Evolutionary conservation across 495 filamentous ascomycete genomes (phyloP).

Genomic region (Filosporella fistucella): DNA sequence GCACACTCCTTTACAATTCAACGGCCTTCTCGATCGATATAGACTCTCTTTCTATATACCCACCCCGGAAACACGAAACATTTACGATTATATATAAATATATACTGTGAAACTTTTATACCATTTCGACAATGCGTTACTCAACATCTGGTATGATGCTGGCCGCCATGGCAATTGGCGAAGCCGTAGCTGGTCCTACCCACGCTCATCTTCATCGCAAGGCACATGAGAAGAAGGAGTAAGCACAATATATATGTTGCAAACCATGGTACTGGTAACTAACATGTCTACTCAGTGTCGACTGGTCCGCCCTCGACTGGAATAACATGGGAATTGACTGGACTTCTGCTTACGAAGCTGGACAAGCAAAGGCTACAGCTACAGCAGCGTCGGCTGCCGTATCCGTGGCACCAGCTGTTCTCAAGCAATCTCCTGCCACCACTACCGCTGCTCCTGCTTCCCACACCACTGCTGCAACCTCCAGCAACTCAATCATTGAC

Average conservation of each 20-base stretch:
- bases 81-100: neutral
- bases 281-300: slow-evolving; percentile 11
- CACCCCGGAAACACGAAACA: neutral
- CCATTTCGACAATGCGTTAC: slow-evolving; percentile 22
- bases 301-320: slow-evolving; percentile 19
- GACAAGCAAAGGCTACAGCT: slow-evolving; percentile 8
- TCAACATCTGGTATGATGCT: slow-evolving; percentile 20
- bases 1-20: slow-evolving; percentile 19
- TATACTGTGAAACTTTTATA: neutral
- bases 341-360: slow-evolving; percentile 17
- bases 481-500: neutral
- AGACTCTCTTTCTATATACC: slow-evolving; percentile 3
- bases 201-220: slow-evolving; percentile 19
- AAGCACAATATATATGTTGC: neutral
- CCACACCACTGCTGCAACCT: neutral
- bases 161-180: slow-evolving; percentile 21
- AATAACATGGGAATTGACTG: slow-evolving; percentile 23
- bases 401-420: neutral
- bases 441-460: neutral
- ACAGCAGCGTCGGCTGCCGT: neutral
- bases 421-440: neutral
- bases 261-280: neutral
- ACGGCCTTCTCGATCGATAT: slow-evolving; percentile 9
- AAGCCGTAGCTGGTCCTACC: slow-evolving; percentile 23
- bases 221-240: slow-evolving; percentile 23